These are phyloP conservation scores for Spizellomyces sp. DNA, from an alignment of 192 early-diverging fungal genomes.

Conservation along the genomic window DNA sequence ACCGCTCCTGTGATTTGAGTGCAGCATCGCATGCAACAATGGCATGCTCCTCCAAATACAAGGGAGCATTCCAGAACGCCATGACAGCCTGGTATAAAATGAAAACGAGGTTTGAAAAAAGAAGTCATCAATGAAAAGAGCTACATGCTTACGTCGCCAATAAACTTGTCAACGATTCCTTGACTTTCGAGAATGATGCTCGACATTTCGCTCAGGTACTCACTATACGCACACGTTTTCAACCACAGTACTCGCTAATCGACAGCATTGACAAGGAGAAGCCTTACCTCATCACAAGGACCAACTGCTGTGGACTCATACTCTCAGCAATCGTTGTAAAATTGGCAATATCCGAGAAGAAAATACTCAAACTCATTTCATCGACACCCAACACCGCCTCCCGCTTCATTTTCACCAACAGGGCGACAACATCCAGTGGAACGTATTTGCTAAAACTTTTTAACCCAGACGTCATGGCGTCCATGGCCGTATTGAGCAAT, in stretches of 20 bases:
- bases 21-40: conserved; percentile 36
- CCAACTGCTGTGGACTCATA: conserved; percentile 29
- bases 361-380: conserved; percentile 36
- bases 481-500: conserved; percentile 32
- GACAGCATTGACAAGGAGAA: not conserved
- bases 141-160: conserved; percentile 26
- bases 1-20: conserved; percentile 25
- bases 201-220: conserved; percentile 33
- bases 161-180: conserved; percentile 39
- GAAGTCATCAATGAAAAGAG: no score
- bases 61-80: conserved; percentile 39
- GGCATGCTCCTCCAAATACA: conserved; percentile 29
- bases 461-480: conserved; percentile 33
- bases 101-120: not conserved
- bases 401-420: conserved; percentile 36
- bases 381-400: conserved; percentile 36
- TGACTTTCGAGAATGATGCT: conserved; percentile 33
- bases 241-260: not conserved
- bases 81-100: conserved; percentile 13
- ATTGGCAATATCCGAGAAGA: conserved; percentile 39
- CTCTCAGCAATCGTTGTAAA: conserved; percentile 35
- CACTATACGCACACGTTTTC: not conserved
- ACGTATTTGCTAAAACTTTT: conserved; percentile 36
- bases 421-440: conserved; percentile 32
- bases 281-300: conserved; percentile 29